phyloP scores from a whole-genome alignment of 495 filamentous ascomycete genomes.

The Podospora pseudocomata region DNA sequence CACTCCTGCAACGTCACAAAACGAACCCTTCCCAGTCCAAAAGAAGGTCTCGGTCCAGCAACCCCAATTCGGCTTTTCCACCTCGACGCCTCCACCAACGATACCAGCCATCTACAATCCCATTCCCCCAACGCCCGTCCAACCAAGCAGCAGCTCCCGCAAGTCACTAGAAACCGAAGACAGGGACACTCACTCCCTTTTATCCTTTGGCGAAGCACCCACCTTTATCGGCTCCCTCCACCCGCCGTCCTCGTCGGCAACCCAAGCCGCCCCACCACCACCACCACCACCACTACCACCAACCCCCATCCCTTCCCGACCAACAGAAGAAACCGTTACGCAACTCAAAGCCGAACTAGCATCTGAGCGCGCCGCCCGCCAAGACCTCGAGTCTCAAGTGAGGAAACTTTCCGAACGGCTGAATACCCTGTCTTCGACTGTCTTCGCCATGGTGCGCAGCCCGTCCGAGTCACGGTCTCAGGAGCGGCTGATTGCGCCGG shows the following conservation, averaged over 20 bases:
- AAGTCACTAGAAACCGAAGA: slow-evolving; percentile 32
- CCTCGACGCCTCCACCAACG: slow-evolving; percentile 29
- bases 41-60: slow-evolving; percentile 6
- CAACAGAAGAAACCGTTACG: slow-evolving; percentile 35
- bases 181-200: slow-evolving; percentile 30
- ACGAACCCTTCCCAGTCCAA: not conserved
- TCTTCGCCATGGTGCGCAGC: slow-evolving; percentile 35
- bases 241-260: slow-evolving; percentile 32
- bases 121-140: slow-evolving; percentile 20
- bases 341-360: slow-evolving; percentile 51
- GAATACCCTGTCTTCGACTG: slow-evolving; percentile 37
- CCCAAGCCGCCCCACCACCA: slow-evolving; percentile 17
- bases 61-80: slow-evolving; percentile 20
- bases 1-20: not conserved
- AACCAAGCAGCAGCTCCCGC: slow-evolving; percentile 26
- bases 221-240: slow-evolving; percentile 37
- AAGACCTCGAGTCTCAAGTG: slow-evolving; percentile 49
- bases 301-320: slow-evolving; percentile 19
- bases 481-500: slow-evolving; percentile 20
- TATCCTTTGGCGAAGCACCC: slow-evolving; percentile 42
- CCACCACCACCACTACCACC: not conserved
- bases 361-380: slow-evolving; percentile 47
- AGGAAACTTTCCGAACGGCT: slow-evolving; percentile 44
- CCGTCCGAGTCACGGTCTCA: slow-evolving; percentile 30
- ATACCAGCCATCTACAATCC: slow-evolving; percentile 29